Base-by-base conservation (phyloP, 768 basidiomycete genomes). In the Trametes meyenii region DNA sequence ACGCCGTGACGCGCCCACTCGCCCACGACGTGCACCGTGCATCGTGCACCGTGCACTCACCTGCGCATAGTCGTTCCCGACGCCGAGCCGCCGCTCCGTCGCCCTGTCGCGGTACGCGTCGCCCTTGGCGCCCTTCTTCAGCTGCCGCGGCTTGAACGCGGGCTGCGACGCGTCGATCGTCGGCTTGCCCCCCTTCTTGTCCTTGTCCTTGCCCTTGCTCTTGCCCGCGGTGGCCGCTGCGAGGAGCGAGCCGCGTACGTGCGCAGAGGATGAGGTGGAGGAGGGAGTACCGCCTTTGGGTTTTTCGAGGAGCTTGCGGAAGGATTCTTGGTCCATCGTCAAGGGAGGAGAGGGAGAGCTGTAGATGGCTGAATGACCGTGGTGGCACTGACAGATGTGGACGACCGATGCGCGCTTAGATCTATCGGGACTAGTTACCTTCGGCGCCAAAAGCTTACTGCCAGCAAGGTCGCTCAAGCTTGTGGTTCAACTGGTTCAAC, bases 81-180 rank as follows among this genome's bases (percentile, higher is more conserved):
- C 76, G 1, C 90, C 92, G 5, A 70, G 74, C 33, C 92, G 78
- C 50, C 91, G 80, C 70, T 94, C 91, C 2, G 85, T 79, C 13
- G 92, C 91, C 45, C 90, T 84, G 71, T 94, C 86, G 35, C 90
- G 84, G 68, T 93, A 94, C 62, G 76, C 79, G 65, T 91, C 91
- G 17, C 73, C 69, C 12, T 82, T 82, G 0, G 74, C 62, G 7
- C 71, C 62, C 71, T 87, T 87, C 76, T 87, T 91, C 42, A 93
- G 78, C 67, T 88, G 92, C 51, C 93, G 81, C 12, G 93, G 93
- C 68, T 92, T 92, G 74, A 95, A 94, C 0, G 83, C 80, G 19
- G 89, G 84, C 61, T 86, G 77, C 1, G 83, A 79, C 13, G 83
- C 70, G 55, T 80, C 77, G 21, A 81, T 71, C 3, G 77, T 72